Conservation (phyloP, 768 basidiomycete genomes). For the Tulasnella sp. region DNA sequence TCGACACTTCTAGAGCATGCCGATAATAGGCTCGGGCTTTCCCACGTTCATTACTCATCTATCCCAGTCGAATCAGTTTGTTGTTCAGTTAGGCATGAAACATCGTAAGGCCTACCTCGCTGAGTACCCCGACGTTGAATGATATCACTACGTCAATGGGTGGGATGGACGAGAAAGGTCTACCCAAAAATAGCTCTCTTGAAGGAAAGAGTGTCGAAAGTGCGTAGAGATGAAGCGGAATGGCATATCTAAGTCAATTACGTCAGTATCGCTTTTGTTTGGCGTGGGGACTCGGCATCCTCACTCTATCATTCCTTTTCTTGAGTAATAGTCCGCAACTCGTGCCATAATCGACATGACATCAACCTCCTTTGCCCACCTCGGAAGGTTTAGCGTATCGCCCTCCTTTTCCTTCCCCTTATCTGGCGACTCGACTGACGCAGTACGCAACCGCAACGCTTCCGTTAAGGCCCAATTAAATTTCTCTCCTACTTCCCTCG, state of each 20-base stretch:
- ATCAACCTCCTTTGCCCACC: slow-evolving; percentile 30
- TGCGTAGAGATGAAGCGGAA: slow-evolving; percentile 29
- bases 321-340: slow-evolving; percentile 29
- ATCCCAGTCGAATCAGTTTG: neutral
- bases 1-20: slow-evolving; percentile 7
- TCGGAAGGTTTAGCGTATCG: slow-evolving; percentile 28
- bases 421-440: neutral
- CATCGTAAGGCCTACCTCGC: slow-evolving; percentile 12
- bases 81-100: neutral
- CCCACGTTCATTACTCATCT: slow-evolving; percentile 10
- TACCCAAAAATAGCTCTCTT: too few species aligned
- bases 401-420: neutral
- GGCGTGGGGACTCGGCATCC: neutral
- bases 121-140: slow-evolving; percentile 31
- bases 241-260: slow-evolving; percentile 26
- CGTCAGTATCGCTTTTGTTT: neutral
- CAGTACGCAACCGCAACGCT: slow-evolving; percentile 5
- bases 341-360: slow-evolving; percentile 26
- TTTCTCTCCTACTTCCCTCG: slow-evolving; percentile 7
- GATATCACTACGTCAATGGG: slow-evolving; percentile 20
- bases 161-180: slow-evolving; percentile 17
- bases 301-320: slow-evolving; percentile 30
- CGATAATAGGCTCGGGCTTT: neutral
- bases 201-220: slow-evolving; percentile 28
- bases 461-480: slow-evolving; percentile 14